Conservation (phyloP, 352 stramenopile genomes). For the Thalassiosira livingstoniorum region DNA sequence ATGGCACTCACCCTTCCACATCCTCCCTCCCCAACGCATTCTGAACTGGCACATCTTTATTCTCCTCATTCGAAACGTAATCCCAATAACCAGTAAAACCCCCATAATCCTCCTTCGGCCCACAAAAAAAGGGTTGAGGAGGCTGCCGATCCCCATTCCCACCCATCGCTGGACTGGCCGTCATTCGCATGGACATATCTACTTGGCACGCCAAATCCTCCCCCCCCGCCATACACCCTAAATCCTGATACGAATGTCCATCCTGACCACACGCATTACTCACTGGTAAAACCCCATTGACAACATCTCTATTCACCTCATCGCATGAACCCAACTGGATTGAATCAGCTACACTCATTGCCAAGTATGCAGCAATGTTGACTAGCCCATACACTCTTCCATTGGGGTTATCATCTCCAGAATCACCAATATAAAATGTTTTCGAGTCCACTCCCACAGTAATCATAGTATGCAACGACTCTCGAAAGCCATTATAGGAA, state of each 20-base stretch:
- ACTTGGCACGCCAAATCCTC: slow-evolving; percentile 34
- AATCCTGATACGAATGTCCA: slow-evolving; percentile 43
- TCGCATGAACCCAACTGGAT: slow-evolving; percentile 51
- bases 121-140: slow-evolving; percentile 40
- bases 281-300: slow-evolving; percentile 30
- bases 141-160: background rate
- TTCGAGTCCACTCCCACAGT: slow-evolving; percentile 10
- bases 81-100: slow-evolving; percentile 42
- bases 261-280: slow-evolving; percentile 51
- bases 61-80: slow-evolving; percentile 23
- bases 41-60: slow-evolving; percentile 15
- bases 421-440: slow-evolving; percentile 47
- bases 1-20: slow-evolving; percentile 47
- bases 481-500: slow-evolving; percentile 25
- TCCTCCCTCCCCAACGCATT: slow-evolving; percentile 29
- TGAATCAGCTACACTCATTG: slow-evolving; percentile 30
- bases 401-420: background rate
- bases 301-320: slow-evolving; percentile 46
- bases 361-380: slow-evolving; percentile 57
- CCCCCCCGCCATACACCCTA: background rate
- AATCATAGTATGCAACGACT: slow-evolving; percentile 32
- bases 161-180: background rate
- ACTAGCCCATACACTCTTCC: slow-evolving; percentile 56
- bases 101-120: slow-evolving; percentile 28
- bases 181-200: slow-evolving; percentile 16